Percentiles rank a stretch among this genome's conserved stretches.
Conservation (phyloP, 176 grass and related monocot species). For the sorghum (Sorghum bicolor) region Sorghum_bicolor_NCBIv3 NC_012870.2:31004001-31004500, state of each 20-base stretch:
- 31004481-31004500: neutral
- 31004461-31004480: neutral
- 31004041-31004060: constrained; percentile 16
- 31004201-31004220: neutral
- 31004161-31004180: constrained; percentile 54
- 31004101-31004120: constrained; percentile 42
- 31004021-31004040: neutral
- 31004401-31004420: constrained; percentile 78
- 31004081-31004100: neutral
- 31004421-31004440: constrained; percentile 10
- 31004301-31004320: constrained; percentile 85
- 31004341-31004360: constrained; percentile 61
- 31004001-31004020: neutral
- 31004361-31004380: constrained; percentile 61
- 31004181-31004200: neutral
- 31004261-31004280: constrained; percentile 92
- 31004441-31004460: neutral
- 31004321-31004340: constrained; percentile 83
- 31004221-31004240: neutral
- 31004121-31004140: constrained; percentile 72
- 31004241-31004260: neutral
- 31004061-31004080: neutral
- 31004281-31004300: constrained; percentile 74
- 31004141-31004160: constrained; percentile 87
- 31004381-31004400: constrained; percentile 80